Percentiles rank a stretch among this genome's conserved stretches.
These are phyloP conservation scores for peach (Prunus persica) DNA, from an alignment of 306 rosid species.

Conservation along the genomic window DNA sequence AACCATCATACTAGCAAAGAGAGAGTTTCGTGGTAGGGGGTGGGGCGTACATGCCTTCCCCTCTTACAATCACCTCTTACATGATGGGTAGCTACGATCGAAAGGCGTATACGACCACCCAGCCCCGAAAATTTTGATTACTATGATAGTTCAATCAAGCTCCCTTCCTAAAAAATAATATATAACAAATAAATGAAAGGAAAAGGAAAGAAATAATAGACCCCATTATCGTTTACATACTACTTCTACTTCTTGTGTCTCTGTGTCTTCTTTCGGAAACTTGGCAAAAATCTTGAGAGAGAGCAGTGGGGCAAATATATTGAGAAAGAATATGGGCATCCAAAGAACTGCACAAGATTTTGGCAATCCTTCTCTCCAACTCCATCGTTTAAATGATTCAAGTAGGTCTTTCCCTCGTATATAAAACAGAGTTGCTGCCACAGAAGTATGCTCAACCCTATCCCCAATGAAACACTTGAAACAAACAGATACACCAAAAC, in stretches of 20 bases:
- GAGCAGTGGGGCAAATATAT: constrained; percentile 32
- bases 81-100: too few relatives aligned
- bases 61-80: too few relatives aligned
- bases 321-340: constrained; percentile 48
- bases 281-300: constrained; percentile 55
- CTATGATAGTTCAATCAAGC: not conserved
- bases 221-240: not conserved
- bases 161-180: not conserved
- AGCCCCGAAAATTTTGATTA: not conserved
- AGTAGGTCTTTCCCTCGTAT: constrained; percentile 72
- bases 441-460: constrained; percentile 74
- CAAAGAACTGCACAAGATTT: constrained; percentile 72
- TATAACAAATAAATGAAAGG: not conserved
- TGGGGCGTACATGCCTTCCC: too few relatives aligned
- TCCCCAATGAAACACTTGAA: constrained; percentile 63
- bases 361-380: constrained; percentile 72
- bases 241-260: constrained; percentile 44
- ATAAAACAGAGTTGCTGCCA: constrained; percentile 89
- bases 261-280: constrained; percentile 50
- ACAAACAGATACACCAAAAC: constrained; percentile 70
- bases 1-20: too few relatives aligned
- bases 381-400: constrained; percentile 44
- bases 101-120: not conserved
- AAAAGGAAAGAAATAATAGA: not conserved
- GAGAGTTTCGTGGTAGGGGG: too few relatives aligned